Evolutionary conservation across 73 alveolate species (phyloP), one percentile per base, ranked within the genome.

Genomic region (Paramecium caudatum): DNA sequence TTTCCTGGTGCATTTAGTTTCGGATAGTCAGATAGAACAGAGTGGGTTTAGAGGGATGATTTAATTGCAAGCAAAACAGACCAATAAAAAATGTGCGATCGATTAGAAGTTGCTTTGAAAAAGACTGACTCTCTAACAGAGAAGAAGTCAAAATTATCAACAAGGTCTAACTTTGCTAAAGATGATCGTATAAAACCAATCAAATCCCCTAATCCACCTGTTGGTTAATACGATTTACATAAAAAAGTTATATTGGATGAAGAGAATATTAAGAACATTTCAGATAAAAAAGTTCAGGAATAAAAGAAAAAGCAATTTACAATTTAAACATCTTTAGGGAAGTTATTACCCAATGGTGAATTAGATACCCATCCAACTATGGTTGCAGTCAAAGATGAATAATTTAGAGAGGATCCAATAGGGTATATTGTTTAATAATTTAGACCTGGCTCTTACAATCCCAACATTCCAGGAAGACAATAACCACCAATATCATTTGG

Each of bases 361-460:
- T 34, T 74, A 10, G 88, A 74, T 34, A 19, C 43, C 19, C 88
- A 74, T 74, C 88, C 88, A 1, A 37, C 43, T 12, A 21, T 33
- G 88, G 55, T 39, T 32, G 43, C n/a, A 36, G 88, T 41, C 0
- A 74, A 30, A 37, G 88, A 23, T 1, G 13, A 27, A 19, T 13
- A 30, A 41, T 30, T 12, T 74, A 74, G 47, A 45, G 88, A 74
- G 43, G 47, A 74, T 43, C 88, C 88, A 13, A 74, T 74, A 27
- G 88, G 88, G 88, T 74, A 74, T 74, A 5, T 41, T 3, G 1
- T 27, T 23, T 27, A 21, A 23, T 55, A 55, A 39, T 16, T 34
- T 8, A 74, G 88, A 36, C 88, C 88, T 21, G 47, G 55, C 8
- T 41, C 88, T n/a, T 74, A 74, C 19, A 37, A 74, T 41, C 88